Percentiles rank a stretch among this genome's conserved stretches.
Evolutionary conservation across 768 basidiomycete species (phyloP).

Genomic region (Podaxis sp.): DNA sequence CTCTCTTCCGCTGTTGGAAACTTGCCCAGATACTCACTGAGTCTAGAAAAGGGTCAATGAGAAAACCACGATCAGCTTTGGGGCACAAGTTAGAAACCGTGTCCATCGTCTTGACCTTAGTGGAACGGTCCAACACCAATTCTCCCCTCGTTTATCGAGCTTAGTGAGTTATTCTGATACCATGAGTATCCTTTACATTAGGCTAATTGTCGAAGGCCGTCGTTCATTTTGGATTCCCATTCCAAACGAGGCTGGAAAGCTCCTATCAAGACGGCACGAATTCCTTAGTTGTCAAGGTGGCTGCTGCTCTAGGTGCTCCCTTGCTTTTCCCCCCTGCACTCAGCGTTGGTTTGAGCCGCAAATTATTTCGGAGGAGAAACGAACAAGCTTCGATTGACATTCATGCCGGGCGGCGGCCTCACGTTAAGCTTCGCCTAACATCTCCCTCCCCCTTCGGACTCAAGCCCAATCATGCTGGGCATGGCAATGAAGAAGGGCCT

Average conservation of each 20-base stretch:
- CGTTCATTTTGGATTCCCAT: constrained; percentile 35
- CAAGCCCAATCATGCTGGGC: constrained; percentile 37
- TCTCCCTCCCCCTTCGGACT: constrained; percentile 52
- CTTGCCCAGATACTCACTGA: background rate
- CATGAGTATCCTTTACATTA: background rate
- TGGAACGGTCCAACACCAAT: constrained; percentile 74
- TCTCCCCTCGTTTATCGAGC: constrained; percentile 57
- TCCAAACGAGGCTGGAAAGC: constrained; percentile 34
- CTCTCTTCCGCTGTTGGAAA: background rate
- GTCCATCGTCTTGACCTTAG: constrained; percentile 38
- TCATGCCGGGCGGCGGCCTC: constrained; percentile 20
- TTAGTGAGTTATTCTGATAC: constrained; percentile 30
- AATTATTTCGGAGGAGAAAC: constrained; percentile 42
- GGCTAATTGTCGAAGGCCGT: constrained; percentile 27
- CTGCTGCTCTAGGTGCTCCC: constrained; percentile 29
- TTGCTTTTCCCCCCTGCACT: constrained; percentile 31
- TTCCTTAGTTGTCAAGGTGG: constrained; percentile 33
- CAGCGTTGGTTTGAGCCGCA: constrained; percentile 39
- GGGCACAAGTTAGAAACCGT: constrained; percentile 20
- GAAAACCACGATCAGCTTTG: constrained; percentile 38
- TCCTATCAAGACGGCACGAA: constrained; percentile 49
- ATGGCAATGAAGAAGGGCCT: constrained; percentile 41
- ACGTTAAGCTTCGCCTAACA: constrained; percentile 30
- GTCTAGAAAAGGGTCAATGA: constrained; percentile 43
- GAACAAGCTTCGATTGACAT: constrained; percentile 42